A percentile compares a stretch with the other conserved stretches of the same genome.
phyloP scores from a whole-genome alignment of 1,284 basidiomycete genomes.

The Rhodotorula sp. region DNA sequence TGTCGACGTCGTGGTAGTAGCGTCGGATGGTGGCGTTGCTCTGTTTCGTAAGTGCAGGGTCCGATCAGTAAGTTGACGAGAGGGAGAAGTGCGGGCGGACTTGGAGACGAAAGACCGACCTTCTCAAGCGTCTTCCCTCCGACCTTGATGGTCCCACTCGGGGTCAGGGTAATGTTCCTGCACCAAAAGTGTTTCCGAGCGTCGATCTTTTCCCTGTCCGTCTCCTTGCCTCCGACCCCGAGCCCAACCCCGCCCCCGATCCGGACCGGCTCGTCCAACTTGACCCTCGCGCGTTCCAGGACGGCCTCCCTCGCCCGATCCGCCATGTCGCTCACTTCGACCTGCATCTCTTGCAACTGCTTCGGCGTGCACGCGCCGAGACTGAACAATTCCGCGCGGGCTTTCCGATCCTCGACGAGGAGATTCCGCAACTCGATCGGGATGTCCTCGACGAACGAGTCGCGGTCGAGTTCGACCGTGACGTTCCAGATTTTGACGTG shows the following conservation, averaged over 20 bases:
- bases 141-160: conserved; percentile 50
- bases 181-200: conserved; percentile 14
- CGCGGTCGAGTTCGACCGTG: conserved; percentile 5
- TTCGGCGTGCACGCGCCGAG: not conserved
- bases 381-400: not conserved
- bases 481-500: conserved; percentile 11
- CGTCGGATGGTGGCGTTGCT: conserved; percentile 50
- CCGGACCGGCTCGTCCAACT: not conserved
- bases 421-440: conserved; percentile 19
- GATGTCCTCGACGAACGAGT: conserved; percentile 12
- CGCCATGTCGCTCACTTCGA: not conserved
- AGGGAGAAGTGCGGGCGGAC: conserved; percentile 40
- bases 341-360: not conserved
- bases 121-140: conserved; percentile 71
- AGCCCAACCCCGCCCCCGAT: not conserved
- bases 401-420: conserved; percentile 12
- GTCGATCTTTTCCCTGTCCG: not conserved
- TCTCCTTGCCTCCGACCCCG: not conserved
- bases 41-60: not conserved
- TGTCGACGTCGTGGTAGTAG: conserved; percentile 46
- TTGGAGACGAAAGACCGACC: conserved; percentile 55
- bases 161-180: conserved; percentile 34
- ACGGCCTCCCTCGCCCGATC: not conserved
- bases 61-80: conserved; percentile 51
- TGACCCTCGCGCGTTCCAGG: not conserved